Conservation (phyloP, 495 filamentous ascomycete species). For the Niebla homalea region DNA sequence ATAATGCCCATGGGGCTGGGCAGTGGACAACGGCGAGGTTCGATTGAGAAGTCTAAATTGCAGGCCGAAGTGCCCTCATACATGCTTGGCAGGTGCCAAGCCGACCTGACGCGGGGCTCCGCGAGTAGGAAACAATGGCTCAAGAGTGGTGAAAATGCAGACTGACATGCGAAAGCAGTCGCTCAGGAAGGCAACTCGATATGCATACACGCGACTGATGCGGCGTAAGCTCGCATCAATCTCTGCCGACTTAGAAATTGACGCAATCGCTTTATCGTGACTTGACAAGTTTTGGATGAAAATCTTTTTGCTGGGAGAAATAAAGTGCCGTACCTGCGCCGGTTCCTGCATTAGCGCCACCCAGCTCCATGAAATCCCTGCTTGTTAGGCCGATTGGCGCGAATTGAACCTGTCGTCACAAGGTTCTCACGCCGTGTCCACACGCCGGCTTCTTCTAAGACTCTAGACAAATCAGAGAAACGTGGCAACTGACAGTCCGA, state of each 20-base stretch:
- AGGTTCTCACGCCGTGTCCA: slow-evolving; percentile 2
- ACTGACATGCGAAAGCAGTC: too few species aligned
- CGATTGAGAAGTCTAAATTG: too few species aligned
- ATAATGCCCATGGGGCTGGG: background rate
- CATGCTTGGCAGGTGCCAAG: too few species aligned
- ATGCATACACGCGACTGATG: too few species aligned
- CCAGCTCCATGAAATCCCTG: slow-evolving; percentile 1
- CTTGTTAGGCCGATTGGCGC: slow-evolving; percentile 10
- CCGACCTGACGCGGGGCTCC: too few species aligned
- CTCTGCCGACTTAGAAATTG: too few species aligned
- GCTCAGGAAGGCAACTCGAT: too few species aligned
- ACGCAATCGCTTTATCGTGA: slow-evolving; percentile 1
- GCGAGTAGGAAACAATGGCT: too few species aligned
- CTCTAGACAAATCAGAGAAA: slow-evolving; percentile 9
- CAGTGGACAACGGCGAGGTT: background rate
- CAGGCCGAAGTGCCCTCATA: too few species aligned
- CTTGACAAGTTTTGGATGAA: background rate
- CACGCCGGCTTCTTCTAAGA: slow-evolving; percentile 5
- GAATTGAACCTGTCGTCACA: slow-evolving; percentile 2
- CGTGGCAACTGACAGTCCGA: slow-evolving; percentile 1
- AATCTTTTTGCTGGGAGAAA: slow-evolving; percentile 1
- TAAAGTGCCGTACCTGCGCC: slow-evolving; percentile 15
- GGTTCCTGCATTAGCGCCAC: slow-evolving; percentile 15
- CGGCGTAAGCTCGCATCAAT: too few species aligned
- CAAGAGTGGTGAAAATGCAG: too few species aligned